A percentile compares a stretch with the other conserved stretches of the same genome.
These are phyloP conservation scores for Oehlia diaphana DNA, from an alignment of 192 early-diverging fungal genomes.

Conservation along the genomic window DNA sequence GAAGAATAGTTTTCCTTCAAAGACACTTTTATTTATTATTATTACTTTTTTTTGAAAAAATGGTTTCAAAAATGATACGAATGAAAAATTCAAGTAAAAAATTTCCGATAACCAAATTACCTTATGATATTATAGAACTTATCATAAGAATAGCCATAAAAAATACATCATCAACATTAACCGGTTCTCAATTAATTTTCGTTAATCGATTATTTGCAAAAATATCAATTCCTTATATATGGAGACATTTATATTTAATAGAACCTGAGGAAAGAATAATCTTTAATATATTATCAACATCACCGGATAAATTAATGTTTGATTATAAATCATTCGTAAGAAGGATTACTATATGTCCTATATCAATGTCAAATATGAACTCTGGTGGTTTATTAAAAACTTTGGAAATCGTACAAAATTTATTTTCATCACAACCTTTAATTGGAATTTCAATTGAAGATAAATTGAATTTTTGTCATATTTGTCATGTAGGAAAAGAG, in stretches of 20 bases:
- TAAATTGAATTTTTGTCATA: constrained; percentile 24
- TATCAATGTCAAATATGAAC: constrained; percentile 27
- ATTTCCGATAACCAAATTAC: constrained; percentile 17
- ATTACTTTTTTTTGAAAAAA: not conserved
- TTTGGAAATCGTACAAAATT: constrained; percentile 4
- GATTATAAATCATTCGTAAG: constrained; percentile 10
- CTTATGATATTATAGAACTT: constrained; percentile 22
- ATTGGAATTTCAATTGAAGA: constrained; percentile 7
- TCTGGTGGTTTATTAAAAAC: constrained; percentile 17
- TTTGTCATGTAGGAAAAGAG: constrained; percentile 21
- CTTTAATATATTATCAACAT: not conserved
- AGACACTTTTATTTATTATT: no score
- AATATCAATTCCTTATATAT: constrained; percentile 16
- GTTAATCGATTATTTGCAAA: constrained; percentile 18
- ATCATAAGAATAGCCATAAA: constrained; percentile 2
- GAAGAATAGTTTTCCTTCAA: no score
- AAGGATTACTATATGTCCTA: constrained; percentile 26
- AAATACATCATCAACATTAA: not conserved
- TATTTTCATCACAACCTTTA: not conserved
- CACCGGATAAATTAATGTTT: constrained; percentile 8
- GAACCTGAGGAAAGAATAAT: constrained; percentile 20
- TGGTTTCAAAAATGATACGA: not conserved
- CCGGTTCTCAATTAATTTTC: not conserved
- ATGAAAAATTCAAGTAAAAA: not conserved
- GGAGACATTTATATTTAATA: constrained; percentile 22